Conservation (phyloP, 2,329 filamentous ascomycete genomes). For the Lachnellula occidentalis region DNA sequence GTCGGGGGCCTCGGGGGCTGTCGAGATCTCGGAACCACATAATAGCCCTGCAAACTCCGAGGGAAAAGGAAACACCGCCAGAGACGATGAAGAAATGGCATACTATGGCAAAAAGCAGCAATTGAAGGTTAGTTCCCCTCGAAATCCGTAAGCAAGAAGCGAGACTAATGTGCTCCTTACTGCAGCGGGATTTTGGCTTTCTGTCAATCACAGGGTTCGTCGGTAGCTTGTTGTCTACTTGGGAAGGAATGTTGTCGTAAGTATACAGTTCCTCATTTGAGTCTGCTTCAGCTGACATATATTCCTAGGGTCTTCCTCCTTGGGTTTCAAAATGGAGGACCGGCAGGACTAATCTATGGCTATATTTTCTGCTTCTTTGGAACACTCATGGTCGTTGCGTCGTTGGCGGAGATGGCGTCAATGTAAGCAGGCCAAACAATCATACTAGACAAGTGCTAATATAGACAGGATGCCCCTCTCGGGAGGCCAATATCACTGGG, state of each 20-base stretch:
- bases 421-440: slow-evolving; percentile 14
- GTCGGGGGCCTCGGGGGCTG: slow-evolving; percentile 1
- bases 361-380: slow-evolving; percentile 16
- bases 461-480: slow-evolving; percentile 42
- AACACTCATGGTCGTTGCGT: slow-evolving; percentile 11
- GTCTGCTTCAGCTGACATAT: neutral
- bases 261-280: neutral
- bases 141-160: neutral
- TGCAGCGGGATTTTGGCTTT: slow-evolving; percentile 18
- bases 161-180: neutral
- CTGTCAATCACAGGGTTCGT: slow-evolving; percentile 17
- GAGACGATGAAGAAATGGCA: slow-evolving; percentile 24
- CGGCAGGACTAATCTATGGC: slow-evolving; percentile 19
- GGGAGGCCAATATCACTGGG: slow-evolving; percentile 54
- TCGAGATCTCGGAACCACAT: neutral
- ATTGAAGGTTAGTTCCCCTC: slow-evolving; percentile 15
- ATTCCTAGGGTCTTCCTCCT: slow-evolving; percentile 12
- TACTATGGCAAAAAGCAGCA: slow-evolving; percentile 24
- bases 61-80: slow-evolving; percentile 23
- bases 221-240: slow-evolving; percentile 17
- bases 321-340: slow-evolving; percentile 21
- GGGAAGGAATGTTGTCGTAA: slow-evolving; percentile 18
- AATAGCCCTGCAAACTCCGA: neutral
- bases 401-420: slow-evolving; percentile 20
- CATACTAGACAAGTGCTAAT: neutral